Percentiles rank a stretch among this genome's conserved stretches.
phyloP scores from a whole-genome alignment of 2,329 filamentous ascomycete genomes.

The Botrytis squamosa region DNA sequence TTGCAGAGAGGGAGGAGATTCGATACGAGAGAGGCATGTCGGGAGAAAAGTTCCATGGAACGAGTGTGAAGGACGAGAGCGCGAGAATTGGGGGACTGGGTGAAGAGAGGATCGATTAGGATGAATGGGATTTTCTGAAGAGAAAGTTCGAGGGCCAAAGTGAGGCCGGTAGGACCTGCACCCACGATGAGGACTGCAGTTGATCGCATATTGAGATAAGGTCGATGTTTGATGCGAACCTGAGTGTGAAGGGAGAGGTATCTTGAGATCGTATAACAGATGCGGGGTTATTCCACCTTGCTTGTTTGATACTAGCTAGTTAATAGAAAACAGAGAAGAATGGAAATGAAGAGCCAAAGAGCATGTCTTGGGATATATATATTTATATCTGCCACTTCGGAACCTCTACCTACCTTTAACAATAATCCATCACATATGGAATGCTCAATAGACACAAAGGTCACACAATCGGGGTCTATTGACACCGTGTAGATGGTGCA shows the following conservation, averaged over 20 bases:
- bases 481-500: constrained; percentile 1
- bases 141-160: constrained; percentile 44
- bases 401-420: background rate
- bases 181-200: constrained; percentile 46
- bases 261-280: background rate
- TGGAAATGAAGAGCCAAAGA: background rate
- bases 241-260: background rate
- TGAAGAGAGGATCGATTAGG: constrained; percentile 41
- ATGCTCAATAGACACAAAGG: background rate
- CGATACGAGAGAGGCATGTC: constrained; percentile 43
- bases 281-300: background rate
- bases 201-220: constrained; percentile 10
- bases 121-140: constrained; percentile 41
- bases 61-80: constrained; percentile 50
- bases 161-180: constrained; percentile 46
- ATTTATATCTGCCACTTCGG: background rate
- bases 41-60: constrained; percentile 50
- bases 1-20: constrained; percentile 42
- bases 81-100: constrained; percentile 43
- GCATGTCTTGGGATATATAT: background rate
- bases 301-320: background rate
- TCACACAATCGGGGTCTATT: background rate
- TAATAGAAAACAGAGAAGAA: background rate
- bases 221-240: background rate
- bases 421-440: background rate